A percentile compares a stretch with the other conserved stretches of the same genome.
Conservation (phyloP, 83 land plant genomes). For the Picea abies region DNA sequence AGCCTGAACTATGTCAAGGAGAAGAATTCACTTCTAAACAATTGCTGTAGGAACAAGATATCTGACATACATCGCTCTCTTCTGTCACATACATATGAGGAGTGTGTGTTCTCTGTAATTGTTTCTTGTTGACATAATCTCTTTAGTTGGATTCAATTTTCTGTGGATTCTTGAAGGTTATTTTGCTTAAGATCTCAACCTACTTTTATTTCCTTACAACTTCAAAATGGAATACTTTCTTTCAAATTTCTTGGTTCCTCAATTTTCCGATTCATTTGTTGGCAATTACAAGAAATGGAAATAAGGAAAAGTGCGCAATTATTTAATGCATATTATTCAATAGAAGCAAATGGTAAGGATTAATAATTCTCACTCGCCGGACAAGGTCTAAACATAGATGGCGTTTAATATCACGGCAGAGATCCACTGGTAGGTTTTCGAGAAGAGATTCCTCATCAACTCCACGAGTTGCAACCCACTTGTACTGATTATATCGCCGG, state of each 20-base stretch:
- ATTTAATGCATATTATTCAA: background rate
- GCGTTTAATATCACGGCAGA: conserved; percentile 37
- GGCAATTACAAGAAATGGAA: background rate
- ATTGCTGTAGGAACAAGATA: background rate
- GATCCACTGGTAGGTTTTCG: conserved; percentile 30
- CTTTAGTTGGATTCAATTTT: no score
- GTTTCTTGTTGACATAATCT: no score
- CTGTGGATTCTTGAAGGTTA: no score
- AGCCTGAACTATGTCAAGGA: background rate
- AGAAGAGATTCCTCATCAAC: conserved; percentile 39
- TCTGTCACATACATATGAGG: background rate
- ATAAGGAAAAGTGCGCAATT: background rate
- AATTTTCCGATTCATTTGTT: background rate
- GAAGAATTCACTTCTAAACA: background rate
- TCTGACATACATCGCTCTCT: background rate
- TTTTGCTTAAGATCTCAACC: no score
- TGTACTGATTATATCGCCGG: conserved; percentile 25
- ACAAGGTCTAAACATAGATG: conserved; percentile 47
- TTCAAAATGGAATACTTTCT: background rate
- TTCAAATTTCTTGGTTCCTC: background rate
- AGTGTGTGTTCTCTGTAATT: background rate
- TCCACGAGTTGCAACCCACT: conserved; percentile 41
- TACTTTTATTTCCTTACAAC: background rate
- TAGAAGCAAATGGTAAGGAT: background rate
- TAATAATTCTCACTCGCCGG: conserved; percentile 26